Base-by-base conservation (phyloP, 140 eudicot species). In the Senecio squalidus region DNA sequence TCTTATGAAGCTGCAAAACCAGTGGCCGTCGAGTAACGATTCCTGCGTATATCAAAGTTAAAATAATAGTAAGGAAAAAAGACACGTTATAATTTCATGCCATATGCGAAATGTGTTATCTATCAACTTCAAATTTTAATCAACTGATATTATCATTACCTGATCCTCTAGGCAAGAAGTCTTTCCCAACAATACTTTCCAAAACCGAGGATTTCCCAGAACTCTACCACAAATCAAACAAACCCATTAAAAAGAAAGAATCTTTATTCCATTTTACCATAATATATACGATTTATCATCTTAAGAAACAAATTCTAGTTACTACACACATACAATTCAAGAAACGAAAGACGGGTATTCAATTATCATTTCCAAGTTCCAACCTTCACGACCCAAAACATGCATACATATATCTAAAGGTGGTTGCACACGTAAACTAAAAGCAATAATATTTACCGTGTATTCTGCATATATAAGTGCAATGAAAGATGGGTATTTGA, bases 101-200 rank as follows among this genome's bases (percentile, higher is more conserved):
- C 15, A n/a, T 16, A 11, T 30, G 25, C 14, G 59, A 17, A 14
- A 14, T 8, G 10, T 28, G 39, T 43, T 24, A 67, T 45, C 1
- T 33, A 4, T n/a, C n/a, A 47, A 33, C 17, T 45, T 30, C 8
- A 18, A 53, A 45, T 44, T 41, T 24, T 27, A 3, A 15, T 63
- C 33, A 55, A 45, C 25, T 46, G 29, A 44, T 46, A 33, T 22
- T 47, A 27, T 43, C 71, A 55, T n/a, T 51, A 84, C 94, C 94
- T 23, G 94, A 84, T 79, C 94, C 94, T 54, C 94, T 77, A 34
- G 94, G 94, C 34, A 84, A 80, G 55, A 84, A 84, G 74, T 84
- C 94, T 36, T 84, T 79, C 33, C 85, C 94, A 17, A 84, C 94
- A 22, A 78, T 76, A 60, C 94, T 84, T 71, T 84, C 94, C 67